Percentiles rank a stretch among this genome's conserved stretches.
Conservation (phyloP, 106 monocot genomes). For the Acorus calamus region DNA sequence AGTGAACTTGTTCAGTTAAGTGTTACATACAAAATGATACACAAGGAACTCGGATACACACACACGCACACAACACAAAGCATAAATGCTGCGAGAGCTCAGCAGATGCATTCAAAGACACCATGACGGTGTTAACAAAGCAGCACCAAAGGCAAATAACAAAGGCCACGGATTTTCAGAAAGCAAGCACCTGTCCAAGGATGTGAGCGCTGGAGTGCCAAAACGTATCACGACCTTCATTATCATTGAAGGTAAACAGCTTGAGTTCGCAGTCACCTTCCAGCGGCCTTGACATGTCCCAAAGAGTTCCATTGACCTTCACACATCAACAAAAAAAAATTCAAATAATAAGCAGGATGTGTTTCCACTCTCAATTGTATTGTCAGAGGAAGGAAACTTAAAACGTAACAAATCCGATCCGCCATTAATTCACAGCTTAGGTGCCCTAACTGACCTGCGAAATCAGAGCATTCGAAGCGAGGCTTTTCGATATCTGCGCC, state of each 20-base stretch:
- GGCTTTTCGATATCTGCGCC: constrained; percentile 62
- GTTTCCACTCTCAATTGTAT: neutral
- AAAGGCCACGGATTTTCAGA: neutral
- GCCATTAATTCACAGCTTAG: no score
- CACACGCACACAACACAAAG: no score
- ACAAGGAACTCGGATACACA: no score
- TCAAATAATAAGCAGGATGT: constrained; percentile 3
- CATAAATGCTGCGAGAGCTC: no score
- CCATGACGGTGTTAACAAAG: no score
- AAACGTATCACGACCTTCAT: constrained; percentile 95
- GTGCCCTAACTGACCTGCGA: constrained; percentile 41
- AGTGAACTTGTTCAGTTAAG: no score
- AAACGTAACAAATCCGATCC: no score
- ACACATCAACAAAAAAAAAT: neutral
- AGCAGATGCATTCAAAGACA: no score
- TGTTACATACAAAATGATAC: no score
- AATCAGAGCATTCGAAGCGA: constrained; percentile 69
- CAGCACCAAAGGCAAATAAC: no score
- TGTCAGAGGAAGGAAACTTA: neutral
- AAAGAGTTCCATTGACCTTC: constrained; percentile 81
- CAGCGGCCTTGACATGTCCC: constrained; percentile 93
- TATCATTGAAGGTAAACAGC: constrained; percentile 70
- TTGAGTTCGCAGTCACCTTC: constrained; percentile 80
- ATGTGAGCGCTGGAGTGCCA: constrained; percentile 99
- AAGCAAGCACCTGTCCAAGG: constrained; percentile 67